Conservation (phyloP, 306 rosid species). For the Fagus crenata region DNA sequence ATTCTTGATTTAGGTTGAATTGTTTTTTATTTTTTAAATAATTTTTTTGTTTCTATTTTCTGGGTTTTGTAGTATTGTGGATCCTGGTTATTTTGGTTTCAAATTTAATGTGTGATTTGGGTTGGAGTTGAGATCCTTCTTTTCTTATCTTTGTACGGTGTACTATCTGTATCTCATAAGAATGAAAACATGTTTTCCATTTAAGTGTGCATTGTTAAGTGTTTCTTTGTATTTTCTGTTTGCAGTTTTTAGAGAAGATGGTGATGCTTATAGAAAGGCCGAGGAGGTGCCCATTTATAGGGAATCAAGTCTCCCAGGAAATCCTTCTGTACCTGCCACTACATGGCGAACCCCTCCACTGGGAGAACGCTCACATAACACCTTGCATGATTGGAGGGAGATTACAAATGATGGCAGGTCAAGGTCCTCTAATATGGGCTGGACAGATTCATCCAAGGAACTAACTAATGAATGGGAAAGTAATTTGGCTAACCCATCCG, state of each 20-base stretch:
- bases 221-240: constrained; percentile 24
- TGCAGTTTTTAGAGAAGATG: constrained; percentile 66
- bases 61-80: background rate
- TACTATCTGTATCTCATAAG: background rate
- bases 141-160: background rate
- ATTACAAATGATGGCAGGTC: constrained; percentile 48
- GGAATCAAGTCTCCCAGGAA: constrained; percentile 52
- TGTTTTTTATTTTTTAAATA: background rate
- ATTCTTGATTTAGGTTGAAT: constrained; percentile 1
- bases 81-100: background rate
- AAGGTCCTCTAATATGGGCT: constrained; percentile 54
- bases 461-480: constrained; percentile 54
- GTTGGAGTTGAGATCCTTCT: background rate
- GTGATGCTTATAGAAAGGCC: constrained; percentile 44
- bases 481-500: constrained; percentile 46
- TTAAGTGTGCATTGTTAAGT: background rate
- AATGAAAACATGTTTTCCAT: constrained; percentile 16
- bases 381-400: constrained; percentile 57
- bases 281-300: constrained; percentile 47
- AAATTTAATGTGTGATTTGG: constrained; percentile 1
- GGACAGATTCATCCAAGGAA: constrained; percentile 59
- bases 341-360: constrained; percentile 40
- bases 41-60: background rate
- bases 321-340: constrained; percentile 40
- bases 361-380: constrained; percentile 45